Conservation (phyloP, 176 grass and related monocot genomes). For the Hyparrhenia diplandra region DNA sequence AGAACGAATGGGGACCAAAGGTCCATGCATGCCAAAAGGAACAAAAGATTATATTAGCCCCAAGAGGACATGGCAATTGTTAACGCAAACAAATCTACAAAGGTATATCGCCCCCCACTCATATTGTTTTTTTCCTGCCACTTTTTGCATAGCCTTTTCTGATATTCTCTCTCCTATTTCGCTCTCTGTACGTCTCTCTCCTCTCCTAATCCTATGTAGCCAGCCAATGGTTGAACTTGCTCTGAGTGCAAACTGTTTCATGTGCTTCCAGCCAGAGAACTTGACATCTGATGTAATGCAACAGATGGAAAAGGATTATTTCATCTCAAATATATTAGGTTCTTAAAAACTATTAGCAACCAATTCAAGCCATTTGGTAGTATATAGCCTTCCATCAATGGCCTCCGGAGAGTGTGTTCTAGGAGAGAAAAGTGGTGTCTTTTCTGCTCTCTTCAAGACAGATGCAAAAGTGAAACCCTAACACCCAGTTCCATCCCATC, state of each 20-base stretch:
- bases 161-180: slow-evolving; percentile 21
- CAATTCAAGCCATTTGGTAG: slow-evolving; percentile 8
- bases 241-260: slow-evolving; percentile 28
- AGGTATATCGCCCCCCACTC: slow-evolving; percentile 38
- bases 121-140: slow-evolving; percentile 32
- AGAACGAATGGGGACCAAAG: slow-evolving; percentile 59
- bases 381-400: slow-evolving; percentile 15
- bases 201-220: slow-evolving; percentile 17
- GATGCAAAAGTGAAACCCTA: slow-evolving; percentile 27
- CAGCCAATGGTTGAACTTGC: slow-evolving; percentile 19
- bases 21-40: slow-evolving; percentile 41
- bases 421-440: neutral
- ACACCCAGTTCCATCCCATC: slow-evolving; percentile 44
- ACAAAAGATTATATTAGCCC: slow-evolving; percentile 52
- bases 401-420: neutral
- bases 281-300: slow-evolving; percentile 37
- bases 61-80: slow-evolving; percentile 28
- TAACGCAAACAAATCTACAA: slow-evolving; percentile 43
- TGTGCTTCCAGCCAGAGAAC: slow-evolving; percentile 23
- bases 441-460: neutral
- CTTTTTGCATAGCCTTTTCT: slow-evolving; percentile 48
- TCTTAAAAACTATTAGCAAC: neutral
- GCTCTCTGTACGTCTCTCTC: neutral
- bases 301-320: slow-evolving; percentile 6
- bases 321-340: slow-evolving; percentile 1